Evolutionary conservation across 768 basidiomycete genomes (phyloP).

Genomic region (Lactarius indigo): DNA sequence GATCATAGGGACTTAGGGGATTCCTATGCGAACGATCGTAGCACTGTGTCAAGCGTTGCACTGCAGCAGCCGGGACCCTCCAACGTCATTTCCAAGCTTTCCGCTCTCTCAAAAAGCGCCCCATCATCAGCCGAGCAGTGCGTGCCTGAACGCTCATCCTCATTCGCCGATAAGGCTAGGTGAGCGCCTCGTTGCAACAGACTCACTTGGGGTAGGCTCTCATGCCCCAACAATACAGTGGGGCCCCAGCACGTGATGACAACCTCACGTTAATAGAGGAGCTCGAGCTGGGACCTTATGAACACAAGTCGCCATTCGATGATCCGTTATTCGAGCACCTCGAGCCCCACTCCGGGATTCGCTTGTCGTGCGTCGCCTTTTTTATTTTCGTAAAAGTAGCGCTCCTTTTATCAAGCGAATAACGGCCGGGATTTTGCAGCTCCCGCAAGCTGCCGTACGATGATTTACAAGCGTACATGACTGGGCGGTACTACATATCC

Average conservation of each 20-base stretch:
- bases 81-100: constrained; percentile 49
- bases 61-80: constrained; percentile 44
- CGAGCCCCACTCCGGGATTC: constrained; percentile 91
- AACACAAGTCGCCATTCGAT: constrained; percentile 64
- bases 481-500: constrained; percentile 81
- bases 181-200: constrained; percentile 10
- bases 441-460: constrained; percentile 72
- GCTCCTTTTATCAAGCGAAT: neutral
- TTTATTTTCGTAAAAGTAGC: neutral
- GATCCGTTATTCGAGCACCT: constrained; percentile 74
- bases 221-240: constrained; percentile 14
- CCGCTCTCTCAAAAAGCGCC: constrained; percentile 33
- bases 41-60: constrained; percentile 14
- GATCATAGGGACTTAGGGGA: neutral
- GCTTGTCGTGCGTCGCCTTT: constrained; percentile 60
- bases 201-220: neutral
- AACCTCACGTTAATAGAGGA: constrained; percentile 70
- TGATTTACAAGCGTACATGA: constrained; percentile 74
- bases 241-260: constrained; percentile 46
- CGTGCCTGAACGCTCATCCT: constrained; percentile 3
- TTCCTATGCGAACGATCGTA: neutral
- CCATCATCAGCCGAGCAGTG: constrained; percentile 2
- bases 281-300: constrained; percentile 71
- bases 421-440: constrained; percentile 36
- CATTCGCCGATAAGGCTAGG: constrained; percentile 29